Evolutionary conservation across 148 eudicot species (phyloP).

Genomic region (Vaccinium myrtillus): DNA sequence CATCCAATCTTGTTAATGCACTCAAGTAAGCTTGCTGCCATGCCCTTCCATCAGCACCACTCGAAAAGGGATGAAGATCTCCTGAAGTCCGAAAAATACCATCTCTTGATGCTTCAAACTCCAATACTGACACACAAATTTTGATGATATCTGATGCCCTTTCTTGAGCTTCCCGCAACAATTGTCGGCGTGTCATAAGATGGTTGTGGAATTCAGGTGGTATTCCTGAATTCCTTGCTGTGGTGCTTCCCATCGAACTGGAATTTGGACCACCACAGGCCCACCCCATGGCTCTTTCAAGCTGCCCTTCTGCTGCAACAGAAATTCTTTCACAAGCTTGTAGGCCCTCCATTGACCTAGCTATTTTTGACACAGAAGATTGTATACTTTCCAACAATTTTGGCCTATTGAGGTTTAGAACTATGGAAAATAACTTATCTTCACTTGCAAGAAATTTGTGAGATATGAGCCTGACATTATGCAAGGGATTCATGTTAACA

Average conservation of each 20-base stretch:
- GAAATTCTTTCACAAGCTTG: constrained; percentile 84
- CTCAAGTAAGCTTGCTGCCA: constrained; percentile 88
- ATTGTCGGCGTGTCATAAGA: constrained; percentile 63
- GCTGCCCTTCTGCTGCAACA: constrained; percentile 85
- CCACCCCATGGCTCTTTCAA: constrained; percentile 99
- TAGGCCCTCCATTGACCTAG: constrained; percentile 66
- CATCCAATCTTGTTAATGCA: constrained; percentile 74
- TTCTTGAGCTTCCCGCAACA: constrained; percentile 67
- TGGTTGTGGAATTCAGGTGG: constrained; percentile 93
- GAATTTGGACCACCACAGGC: constrained; percentile 90
- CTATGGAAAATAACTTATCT: constrained; percentile 55
- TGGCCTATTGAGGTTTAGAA: constrained; percentile 68
- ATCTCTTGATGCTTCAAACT: constrained; percentile 97
- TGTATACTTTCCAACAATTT: constrained; percentile 68
- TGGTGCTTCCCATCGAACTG: constrained; percentile 40
- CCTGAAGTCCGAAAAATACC: constrained; percentile 58
- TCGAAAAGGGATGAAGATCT: constrained; percentile 51
- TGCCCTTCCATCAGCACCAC: constrained; percentile 62
- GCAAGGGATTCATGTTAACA: constrained; percentile 47
- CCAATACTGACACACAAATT: constrained; percentile 67
- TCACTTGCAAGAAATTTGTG: constrained; percentile 59
- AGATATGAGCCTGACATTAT: constrained; percentile 58
- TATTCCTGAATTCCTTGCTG: constrained; percentile 58
- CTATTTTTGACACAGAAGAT: constrained; percentile 66
- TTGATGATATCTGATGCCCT: constrained; percentile 72